phyloP scores from a whole-genome alignment of 2,329 filamentous ascomycete species.

The Monilinia polystroma region DNA sequence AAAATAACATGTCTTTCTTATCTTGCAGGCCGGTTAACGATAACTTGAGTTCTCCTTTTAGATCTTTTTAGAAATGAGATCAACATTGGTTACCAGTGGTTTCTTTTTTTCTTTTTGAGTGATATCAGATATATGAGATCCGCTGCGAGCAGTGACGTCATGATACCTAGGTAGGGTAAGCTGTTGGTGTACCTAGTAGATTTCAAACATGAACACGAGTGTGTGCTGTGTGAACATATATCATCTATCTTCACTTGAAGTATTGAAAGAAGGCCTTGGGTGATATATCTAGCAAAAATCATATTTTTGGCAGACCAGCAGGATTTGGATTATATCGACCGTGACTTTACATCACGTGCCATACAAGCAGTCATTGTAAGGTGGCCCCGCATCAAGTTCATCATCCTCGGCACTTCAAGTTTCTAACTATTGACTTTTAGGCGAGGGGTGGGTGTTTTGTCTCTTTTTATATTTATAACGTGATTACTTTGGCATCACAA shows the following conservation, averaged over 20 bases:
- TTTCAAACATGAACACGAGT: not conserved
- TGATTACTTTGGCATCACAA: not conserved
- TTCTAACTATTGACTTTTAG: not conserved
- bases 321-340: not conserved
- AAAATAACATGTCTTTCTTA: not conserved
- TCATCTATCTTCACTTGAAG: not conserved
- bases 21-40: no score
- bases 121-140: not conserved
- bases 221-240: not conserved
- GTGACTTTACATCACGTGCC: not conserved
- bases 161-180: not conserved
- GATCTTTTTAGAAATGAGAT: not conserved
- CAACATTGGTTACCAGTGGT: not conserved
- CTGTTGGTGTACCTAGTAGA: no score
- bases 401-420: conserved; percentile 6
- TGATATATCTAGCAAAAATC: no score
- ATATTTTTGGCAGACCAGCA: no score
- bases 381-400: conserved; percentile 3
- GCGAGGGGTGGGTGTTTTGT: not conserved
- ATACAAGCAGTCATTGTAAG: not conserved
- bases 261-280: no score
- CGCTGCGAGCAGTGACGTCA: not conserved
- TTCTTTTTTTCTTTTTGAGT: not conserved
- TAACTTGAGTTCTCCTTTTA: no score
- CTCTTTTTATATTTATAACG: not conserved